phyloP scores from a whole-genome alignment of 768 basidiomycete genomes.

The Rickenella mellea region DNA sequence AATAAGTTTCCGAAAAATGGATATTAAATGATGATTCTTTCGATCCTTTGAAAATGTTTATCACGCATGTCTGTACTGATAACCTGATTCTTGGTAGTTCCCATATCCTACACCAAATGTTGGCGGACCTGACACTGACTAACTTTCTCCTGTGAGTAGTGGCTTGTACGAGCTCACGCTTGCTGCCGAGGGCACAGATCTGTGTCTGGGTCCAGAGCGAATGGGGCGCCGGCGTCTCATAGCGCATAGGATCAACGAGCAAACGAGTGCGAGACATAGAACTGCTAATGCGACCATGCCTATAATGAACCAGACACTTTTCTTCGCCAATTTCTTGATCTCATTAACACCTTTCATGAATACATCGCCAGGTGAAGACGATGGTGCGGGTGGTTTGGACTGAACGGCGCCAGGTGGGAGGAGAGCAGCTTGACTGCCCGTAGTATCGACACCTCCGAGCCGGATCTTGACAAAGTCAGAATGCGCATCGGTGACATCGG shows the following conservation, averaged over 20 bases:
- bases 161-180: background rate
- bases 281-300: conserved; percentile 15
- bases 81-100: too few species aligned
- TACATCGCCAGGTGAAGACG: conserved; percentile 8
- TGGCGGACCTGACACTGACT: too few species aligned
- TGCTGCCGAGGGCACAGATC: too few species aligned
- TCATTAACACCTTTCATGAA: conserved; percentile 1
- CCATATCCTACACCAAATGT: too few species aligned
- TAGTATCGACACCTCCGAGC: conserved; percentile 10
- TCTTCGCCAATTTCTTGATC: conserved; percentile 10
- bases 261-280: conserved; percentile 7
- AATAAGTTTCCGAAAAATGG: too few species aligned
- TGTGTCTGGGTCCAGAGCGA: too few species aligned
- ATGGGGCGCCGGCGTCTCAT: background rate
- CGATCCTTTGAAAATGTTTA: too few species aligned
- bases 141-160: too few species aligned
- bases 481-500: conserved; percentile 28
- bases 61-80: too few species aligned
- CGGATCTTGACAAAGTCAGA: conserved; percentile 23
- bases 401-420: conserved; percentile 7
- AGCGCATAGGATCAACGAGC: conserved; percentile 6
- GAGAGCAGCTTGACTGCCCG: conserved; percentile 9
- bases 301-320: conserved; percentile 19
- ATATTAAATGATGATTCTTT: too few species aligned
- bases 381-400: background rate